Conservation (phyloP, 805 yeast genomes). For the Yamadazyma sp. region DNA sequence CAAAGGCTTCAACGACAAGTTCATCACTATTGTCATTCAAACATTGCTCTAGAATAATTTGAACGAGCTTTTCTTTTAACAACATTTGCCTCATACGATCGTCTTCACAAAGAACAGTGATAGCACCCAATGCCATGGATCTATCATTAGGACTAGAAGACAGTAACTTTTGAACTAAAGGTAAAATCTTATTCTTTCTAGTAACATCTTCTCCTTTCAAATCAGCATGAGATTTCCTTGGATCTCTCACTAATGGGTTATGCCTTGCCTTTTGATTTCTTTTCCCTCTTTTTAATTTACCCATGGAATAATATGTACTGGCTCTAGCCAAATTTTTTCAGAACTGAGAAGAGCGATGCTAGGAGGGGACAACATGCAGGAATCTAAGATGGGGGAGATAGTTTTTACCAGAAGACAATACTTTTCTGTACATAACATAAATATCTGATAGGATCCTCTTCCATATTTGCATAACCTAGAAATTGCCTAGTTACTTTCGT, state of each 20-base stretch:
- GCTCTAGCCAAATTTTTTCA: slow-evolving; percentile 5
- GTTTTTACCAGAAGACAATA: too few relatives aligned
- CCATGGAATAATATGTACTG: slow-evolving; percentile 47
- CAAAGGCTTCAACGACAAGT: slow-evolving; percentile 76
- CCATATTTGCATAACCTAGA: too few relatives aligned
- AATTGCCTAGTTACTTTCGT: background rate
- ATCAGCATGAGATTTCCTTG: slow-evolving; percentile 15
- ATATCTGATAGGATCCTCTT: background rate
- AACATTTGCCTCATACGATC: slow-evolving; percentile 57
- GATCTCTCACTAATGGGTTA: slow-evolving; percentile 32
- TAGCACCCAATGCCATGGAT: slow-evolving; percentile 72
- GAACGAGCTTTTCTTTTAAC: slow-evolving; percentile 70
- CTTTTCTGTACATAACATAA: background rate
- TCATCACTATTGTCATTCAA: slow-evolving; percentile 70
- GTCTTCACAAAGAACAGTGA: slow-evolving; percentile 72
- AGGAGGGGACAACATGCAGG: slow-evolving; percentile 2
- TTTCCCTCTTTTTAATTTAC: slow-evolving; percentile 66
- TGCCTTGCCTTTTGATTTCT: slow-evolving; percentile 35
- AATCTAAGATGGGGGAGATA: too few relatives aligned
- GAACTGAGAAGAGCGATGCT: slow-evolving; percentile 9
- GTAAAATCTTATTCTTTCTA: slow-evolving; percentile 58
- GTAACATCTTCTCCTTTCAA: slow-evolving; percentile 45
- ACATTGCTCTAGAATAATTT: slow-evolving; percentile 59
- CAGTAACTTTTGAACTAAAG: slow-evolving; percentile 63
- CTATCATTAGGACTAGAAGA: slow-evolving; percentile 70